Base-by-base conservation (phyloP, 352 stramenopile species). In the Ochromonadaceae sp. region DNA sequence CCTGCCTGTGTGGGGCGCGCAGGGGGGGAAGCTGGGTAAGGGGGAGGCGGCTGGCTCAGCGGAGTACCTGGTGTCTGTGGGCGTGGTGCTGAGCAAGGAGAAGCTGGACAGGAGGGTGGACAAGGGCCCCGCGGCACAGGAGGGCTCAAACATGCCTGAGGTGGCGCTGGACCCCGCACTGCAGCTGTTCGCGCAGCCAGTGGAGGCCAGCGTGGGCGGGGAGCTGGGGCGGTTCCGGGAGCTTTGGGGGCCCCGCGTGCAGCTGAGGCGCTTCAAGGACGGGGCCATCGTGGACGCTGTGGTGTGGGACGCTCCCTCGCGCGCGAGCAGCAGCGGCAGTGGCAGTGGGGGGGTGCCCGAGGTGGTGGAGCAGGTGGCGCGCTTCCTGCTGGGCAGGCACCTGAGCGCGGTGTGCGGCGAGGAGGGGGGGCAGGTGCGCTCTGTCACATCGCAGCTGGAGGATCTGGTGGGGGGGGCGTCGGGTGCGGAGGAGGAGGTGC, bases 261-360 rank as follows among this genome's bases (percentile, higher is more conserved):
- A 94, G 66, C 65, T 94, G 34, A 82, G 85, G 52, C 81, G 84
- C 12, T 92, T 91, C 67, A 88, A 88, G 59, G 83, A 92, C 57
- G 83, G 84, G 3, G 75, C 83, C 25, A 92, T 92, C 48, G 65
- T 91, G 12, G 84, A 92, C 62, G 80, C 83, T 0, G 79, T 92
- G 2, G 82, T 91, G 15, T 92, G 84, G 84, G 81, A 87, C 61
- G 81, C 83, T 0, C 78, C 85, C 25, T 43, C 35, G 50, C 53
- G 53, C 22, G 48, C 50, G 25, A 67, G 48, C 36, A 48, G 57
- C 47, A 36, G 66, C 25, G 65, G 70, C 38, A 40, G 70, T 22
- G 65, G 25, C 12, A 40, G 4, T 57, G 26, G 26, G 48, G 26
- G 40, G 26, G 26, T 17, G 12, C 10, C 12, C 12, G 42, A 12